These are phyloP conservation scores for Papiliotrema flavescens DNA, from an alignment of 1,284 basidiomycete species.

Conservation along the genomic window DNA sequence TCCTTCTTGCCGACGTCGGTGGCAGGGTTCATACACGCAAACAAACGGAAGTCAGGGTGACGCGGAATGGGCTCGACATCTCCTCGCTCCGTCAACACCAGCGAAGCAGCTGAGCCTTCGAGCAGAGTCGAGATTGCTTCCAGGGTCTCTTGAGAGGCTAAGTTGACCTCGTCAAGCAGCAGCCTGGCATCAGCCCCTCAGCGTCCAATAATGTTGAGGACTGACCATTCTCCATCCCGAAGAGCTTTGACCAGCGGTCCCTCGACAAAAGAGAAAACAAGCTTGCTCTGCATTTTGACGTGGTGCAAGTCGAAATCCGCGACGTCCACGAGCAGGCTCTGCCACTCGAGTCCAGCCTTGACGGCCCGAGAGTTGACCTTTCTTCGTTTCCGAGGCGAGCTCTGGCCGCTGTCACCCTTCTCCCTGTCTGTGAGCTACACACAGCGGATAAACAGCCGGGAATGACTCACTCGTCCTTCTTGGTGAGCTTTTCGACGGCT, in stretches of 20 bases:
- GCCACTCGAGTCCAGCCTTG: conserved; percentile 59
- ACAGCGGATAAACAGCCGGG: not conserved
- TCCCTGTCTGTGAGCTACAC: conserved; percentile 24
- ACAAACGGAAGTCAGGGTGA: conserved; percentile 92
- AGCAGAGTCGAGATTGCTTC: conserved; percentile 88
- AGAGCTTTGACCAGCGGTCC: conserved; percentile 93
- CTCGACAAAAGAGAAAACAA: conserved; percentile 92
- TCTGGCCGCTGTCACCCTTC: not conserved
- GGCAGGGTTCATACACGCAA: conserved; percentile 99
- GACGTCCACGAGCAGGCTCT: conserved; percentile 66
- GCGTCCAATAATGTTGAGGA: not conserved
- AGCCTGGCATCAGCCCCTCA: conserved; percentile 65
- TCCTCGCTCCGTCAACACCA: conserved; percentile 91
- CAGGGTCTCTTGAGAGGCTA: conserved; percentile 90
- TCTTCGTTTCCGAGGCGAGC: conserved; percentile 65
- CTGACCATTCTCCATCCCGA: conserved; percentile 81
- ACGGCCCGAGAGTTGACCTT: conserved; percentile 55
- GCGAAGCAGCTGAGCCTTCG: conserved; percentile 77
- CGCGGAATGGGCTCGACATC: conserved; percentile 85
- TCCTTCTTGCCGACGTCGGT: conserved; percentile 99
- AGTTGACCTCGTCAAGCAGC: conserved; percentile 92
- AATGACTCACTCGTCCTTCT: conserved; percentile 52
- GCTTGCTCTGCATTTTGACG: conserved; percentile 76
- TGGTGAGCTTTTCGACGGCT: conserved; percentile 50
- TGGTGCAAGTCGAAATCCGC: conserved; percentile 81